Conservation (phyloP, 257 asterid species). For the Jasminum sambac region DNA sequence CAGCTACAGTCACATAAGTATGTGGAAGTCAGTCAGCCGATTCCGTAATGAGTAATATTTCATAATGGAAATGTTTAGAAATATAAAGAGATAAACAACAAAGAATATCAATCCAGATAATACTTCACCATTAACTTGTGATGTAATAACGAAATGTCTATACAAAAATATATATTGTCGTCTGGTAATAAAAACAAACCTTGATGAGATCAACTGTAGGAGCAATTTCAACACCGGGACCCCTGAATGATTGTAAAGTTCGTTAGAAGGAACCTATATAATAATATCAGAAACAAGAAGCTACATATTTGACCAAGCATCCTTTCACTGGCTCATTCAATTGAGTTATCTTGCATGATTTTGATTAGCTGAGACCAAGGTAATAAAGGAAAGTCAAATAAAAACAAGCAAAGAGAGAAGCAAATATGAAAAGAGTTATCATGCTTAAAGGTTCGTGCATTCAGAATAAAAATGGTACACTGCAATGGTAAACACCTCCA, state of each 20-base stretch:
- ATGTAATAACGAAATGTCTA: not conserved
- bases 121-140: not conserved
- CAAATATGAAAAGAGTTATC: not conserved
- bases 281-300: not conserved
- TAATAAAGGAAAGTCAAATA: not conserved
- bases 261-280: conserved; percentile 16
- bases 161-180: not conserved
- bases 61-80: not conserved
- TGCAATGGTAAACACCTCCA: not conserved
- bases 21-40: not conserved
- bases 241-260: conserved; percentile 47
- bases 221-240: conserved; percentile 56
- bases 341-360: not conserved
- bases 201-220: conserved; percentile 48
- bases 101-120: not conserved
- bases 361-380: not conserved
- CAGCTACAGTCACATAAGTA: not conserved
- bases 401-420: not conserved
- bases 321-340: not conserved
- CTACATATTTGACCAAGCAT: not conserved
- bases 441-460: not conserved
- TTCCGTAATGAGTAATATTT: not conserved
- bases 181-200: conserved; percentile 38
- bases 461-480: not conserved
- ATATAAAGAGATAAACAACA: not conserved